A percentile compares a stretch with the other conserved stretches of the same genome.
phyloP scores from a whole-genome alignment of 352 stramenopile genomes.

The Phytophthora citrophthora region DNA sequence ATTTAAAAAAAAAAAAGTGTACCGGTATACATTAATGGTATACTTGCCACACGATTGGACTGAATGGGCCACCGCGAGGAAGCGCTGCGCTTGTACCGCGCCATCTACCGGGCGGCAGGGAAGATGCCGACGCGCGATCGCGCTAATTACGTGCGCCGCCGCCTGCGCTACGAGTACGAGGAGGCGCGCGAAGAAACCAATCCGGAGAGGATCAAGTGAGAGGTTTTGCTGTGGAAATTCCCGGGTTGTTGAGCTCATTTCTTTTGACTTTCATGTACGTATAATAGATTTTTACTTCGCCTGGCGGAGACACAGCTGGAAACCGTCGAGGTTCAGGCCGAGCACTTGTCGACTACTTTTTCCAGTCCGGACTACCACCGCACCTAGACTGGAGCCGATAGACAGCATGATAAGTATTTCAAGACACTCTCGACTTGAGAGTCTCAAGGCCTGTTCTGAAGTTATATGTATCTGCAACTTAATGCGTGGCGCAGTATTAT shows the following conservation, averaged over 20 bases:
- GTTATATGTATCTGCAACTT: no score
- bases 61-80: constrained; percentile 31
- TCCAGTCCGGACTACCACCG: constrained; percentile 75
- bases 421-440: no score
- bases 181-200: constrained; percentile 60
- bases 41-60: neutral
- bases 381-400: constrained; percentile 7
- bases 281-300: constrained; percentile 61
- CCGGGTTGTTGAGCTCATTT: neutral
- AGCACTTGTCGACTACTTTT: constrained; percentile 66
- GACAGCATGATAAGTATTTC: no score
- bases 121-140: constrained; percentile 76
- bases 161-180: constrained; percentile 77
- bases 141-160: constrained; percentile 66
- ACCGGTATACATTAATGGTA: no score
- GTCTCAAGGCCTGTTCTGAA: no score
- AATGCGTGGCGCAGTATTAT: no score
- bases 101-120: constrained; percentile 74
- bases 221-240: neutral
- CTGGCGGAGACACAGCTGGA: constrained; percentile 80
- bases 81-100: constrained; percentile 69
- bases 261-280: neutral
- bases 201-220: constrained; percentile 64
- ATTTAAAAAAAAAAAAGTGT: no score
- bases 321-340: constrained; percentile 73